Evolutionary conservation across 2,329 filamentous ascomycete genomes (phyloP), one percentile per base, ranked within the genome.

Genomic region (Coniochaeta prunicola): DNA sequence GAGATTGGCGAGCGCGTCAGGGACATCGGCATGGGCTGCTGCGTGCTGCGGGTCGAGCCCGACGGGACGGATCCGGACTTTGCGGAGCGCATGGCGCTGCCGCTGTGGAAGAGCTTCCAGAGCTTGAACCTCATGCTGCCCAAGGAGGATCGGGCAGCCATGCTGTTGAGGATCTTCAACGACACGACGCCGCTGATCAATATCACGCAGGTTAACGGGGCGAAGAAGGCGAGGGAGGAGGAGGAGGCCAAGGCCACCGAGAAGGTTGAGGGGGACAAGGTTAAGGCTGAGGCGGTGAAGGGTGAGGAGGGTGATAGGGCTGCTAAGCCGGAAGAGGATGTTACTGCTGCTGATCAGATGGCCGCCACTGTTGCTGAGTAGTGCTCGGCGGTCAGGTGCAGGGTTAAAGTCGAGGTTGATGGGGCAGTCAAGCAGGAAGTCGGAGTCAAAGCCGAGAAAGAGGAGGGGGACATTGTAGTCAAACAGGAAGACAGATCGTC

Each of bases 111-210:
- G 75, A 96, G 92, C 70, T 83, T 96, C 61, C 87, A 92, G 66
- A 93, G 89, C 21, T 80, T 97, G 60, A 99, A 99, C 72, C 83
- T 99, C 58, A 99, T 99, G 94, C 80, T 99, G 69, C 93, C 94
- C 56, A 99, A 99, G 78, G 94, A 99, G 72, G 94, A 99, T 64
- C 85, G 94, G 17, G 88, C 86, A 26, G 94, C 94, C 1, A 96
- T 97, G 91, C 77, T 97, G 65, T 79, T 97, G 63, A 83, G 94
- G 24, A 80, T 99, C 61, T 99, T 88, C 77, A 96, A 97, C 70
- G 93, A 97, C 66, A 88, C 88, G 30, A 88, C 90, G 0, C 91
- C 91, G 4, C 80, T 96, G 54, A 82, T 96, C 62, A 96, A 94
- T 71, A 83, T 83, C 65, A 79, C 77, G 17, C 73, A 55, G 53